Conservation (phyloP, 2,329 filamentous ascomycete genomes). For the Sphaerulina vaccinii region DNA sequence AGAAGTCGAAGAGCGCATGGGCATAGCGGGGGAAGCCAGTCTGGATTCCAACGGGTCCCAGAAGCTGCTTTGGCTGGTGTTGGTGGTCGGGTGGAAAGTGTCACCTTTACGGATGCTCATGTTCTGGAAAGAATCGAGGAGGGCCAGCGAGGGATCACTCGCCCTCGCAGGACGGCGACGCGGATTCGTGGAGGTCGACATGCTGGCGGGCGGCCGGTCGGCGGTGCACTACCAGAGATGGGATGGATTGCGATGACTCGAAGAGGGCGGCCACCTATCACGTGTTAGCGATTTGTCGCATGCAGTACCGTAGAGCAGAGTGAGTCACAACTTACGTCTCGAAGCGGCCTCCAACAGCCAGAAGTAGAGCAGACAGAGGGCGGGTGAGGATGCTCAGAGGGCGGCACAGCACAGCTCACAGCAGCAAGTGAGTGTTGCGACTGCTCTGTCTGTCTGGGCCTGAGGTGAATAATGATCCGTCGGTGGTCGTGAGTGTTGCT, state of each 20-base stretch:
- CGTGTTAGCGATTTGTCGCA: slow-evolving; percentile 12
- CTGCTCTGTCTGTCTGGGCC: too few species aligned
- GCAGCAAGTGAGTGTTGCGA: not conserved
- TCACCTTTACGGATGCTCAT: slow-evolving; percentile 50
- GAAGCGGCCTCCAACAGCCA: not conserved
- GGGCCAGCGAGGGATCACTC: slow-evolving; percentile 36
- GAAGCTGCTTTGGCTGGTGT: slow-evolving; percentile 42
- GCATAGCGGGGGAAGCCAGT: slow-evolving; percentile 40
- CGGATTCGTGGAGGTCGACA: slow-evolving; percentile 42
- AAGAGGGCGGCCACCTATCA: slow-evolving; percentile 19
- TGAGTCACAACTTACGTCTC: slow-evolving; percentile 21
- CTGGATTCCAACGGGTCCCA: slow-evolving; percentile 38
- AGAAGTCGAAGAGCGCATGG: slow-evolving; percentile 50
- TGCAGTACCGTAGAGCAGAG: slow-evolving; percentile 13
- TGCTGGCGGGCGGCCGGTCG: slow-evolving; percentile 24
- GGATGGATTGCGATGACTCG: slow-evolving; percentile 8
- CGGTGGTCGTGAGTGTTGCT: too few species aligned
- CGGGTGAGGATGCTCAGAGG: not conserved
- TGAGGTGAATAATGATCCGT: not conserved
- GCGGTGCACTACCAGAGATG: slow-evolving; percentile 20
- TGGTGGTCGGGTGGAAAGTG: slow-evolving; percentile 50
- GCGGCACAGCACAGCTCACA: not conserved
- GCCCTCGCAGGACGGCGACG: slow-evolving; percentile 46
- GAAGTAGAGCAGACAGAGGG: not conserved
- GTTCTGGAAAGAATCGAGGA: slow-evolving; percentile 40